Percentiles rank a stretch among this genome's conserved stretches.
phyloP scores from a whole-genome alignment of 768 basidiomycete genomes.

The Boletus pseudopeckii region DNA sequence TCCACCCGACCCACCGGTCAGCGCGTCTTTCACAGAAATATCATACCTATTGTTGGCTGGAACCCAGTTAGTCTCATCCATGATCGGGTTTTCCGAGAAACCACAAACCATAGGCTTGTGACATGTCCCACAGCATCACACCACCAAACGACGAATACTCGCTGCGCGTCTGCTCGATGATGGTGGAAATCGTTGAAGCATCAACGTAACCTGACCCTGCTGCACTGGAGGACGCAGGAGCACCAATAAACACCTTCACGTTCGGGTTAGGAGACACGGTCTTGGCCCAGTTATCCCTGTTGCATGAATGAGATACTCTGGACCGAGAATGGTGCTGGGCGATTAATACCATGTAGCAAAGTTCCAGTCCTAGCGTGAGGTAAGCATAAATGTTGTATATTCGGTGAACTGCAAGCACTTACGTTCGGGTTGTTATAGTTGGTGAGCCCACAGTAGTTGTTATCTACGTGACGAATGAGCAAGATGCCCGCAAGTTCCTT shows the following conservation, averaged over 20 bases:
- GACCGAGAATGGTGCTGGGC: not conserved
- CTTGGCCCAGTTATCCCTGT: slow-evolving; percentile 49
- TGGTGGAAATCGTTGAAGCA: slow-evolving; percentile 32
- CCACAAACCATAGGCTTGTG: slow-evolving; percentile 41
- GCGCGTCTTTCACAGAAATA: slow-evolving; percentile 54
- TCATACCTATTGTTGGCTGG: slow-evolving; percentile 58
- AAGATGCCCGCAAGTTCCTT: not conserved
- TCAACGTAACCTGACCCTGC: slow-evolving; percentile 45
- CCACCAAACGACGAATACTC: slow-evolving; percentile 46
- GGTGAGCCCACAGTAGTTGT: slow-evolving; percentile 44
- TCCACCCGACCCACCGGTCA: slow-evolving; percentile 41
- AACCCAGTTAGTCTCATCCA: not conserved
- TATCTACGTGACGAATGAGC: slow-evolving; percentile 33
- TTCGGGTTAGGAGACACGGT: slow-evolving; percentile 42
- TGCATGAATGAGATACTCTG: not conserved
- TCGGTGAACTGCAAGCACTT: not conserved
- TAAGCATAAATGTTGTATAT: not conserved
- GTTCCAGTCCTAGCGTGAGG: slow-evolving; percentile 43
- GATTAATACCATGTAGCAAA: slow-evolving; percentile 38
- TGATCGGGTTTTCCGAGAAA: not conserved
- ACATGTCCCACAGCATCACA: slow-evolving; percentile 44
- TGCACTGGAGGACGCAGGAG: slow-evolving; percentile 41
- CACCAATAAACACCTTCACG: slow-evolving; percentile 50
- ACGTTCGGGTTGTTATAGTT: slow-evolving; percentile 46
- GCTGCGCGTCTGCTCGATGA: slow-evolving; percentile 33